A percentile compares a stretch with the other conserved stretches of the same genome.
Conservation (phyloP, 129 eudicot species). For the Tagetes erecta region DNA sequence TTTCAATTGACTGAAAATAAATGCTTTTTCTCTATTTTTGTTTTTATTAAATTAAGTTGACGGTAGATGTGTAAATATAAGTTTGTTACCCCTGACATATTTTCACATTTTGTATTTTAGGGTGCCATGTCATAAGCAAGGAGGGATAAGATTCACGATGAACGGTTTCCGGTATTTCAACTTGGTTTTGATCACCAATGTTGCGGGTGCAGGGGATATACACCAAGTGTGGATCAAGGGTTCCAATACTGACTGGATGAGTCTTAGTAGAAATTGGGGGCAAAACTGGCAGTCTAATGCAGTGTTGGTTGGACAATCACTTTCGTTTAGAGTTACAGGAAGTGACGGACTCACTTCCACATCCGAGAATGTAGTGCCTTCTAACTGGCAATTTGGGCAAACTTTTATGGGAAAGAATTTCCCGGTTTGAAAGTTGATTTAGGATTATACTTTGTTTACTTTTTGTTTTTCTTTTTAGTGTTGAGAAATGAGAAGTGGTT, state of each 20-base stretch:
- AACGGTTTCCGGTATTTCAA: constrained; percentile 73
- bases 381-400: constrained; percentile 45
- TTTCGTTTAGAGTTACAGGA: constrained; percentile 34
- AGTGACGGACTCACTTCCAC: constrained; percentile 43
- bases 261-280: constrained; percentile 65
- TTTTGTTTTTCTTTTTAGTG: neutral
- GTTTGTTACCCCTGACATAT: neutral
- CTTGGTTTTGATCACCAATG: constrained; percentile 64
- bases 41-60: too few relatives aligned
- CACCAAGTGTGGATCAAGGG: constrained; percentile 57
- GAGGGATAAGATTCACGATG: constrained; percentile 68
- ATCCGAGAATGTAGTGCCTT: constrained; percentile 39
- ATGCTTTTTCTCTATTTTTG: too few relatives aligned
- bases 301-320: constrained; percentile 59
- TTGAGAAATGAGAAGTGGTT: too few relatives aligned
- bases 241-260: constrained; percentile 57
- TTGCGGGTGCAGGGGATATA: constrained; percentile 78
- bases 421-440: constrained; percentile 18
- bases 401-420: constrained; percentile 49
- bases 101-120: constrained; percentile 27
- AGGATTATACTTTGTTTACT: neutral
- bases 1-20: too few relatives aligned
- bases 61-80: too few relatives aligned
- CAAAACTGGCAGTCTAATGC: constrained; percentile 72
- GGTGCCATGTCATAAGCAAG: constrained; percentile 63